Evolutionary conservation across 1,284 basidiomycete species (phyloP).

Genomic region (Cystobasidiaceae sp.): DNA sequence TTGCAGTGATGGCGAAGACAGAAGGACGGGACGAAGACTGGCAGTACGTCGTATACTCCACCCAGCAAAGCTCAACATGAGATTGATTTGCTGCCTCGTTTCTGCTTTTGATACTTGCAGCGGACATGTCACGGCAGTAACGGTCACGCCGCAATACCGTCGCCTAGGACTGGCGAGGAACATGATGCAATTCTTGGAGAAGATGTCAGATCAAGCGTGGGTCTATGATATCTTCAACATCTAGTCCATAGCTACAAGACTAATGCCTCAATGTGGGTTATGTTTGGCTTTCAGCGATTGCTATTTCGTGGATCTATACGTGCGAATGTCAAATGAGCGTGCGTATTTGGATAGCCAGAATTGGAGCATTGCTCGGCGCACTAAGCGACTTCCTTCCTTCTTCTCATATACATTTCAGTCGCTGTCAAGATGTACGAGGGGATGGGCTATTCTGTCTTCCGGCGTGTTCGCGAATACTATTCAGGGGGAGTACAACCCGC

Average conservation of each 20-base stretch:
- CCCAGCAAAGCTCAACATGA: too few species aligned
- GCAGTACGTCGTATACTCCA: conserved; percentile 57
- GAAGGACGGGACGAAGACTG: conserved; percentile 67
- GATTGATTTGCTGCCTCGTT: background rate
- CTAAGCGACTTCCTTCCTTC: background rate
- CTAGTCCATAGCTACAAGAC: background rate
- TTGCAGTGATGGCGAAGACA: conserved; percentile 73
- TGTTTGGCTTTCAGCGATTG: conserved; percentile 56
- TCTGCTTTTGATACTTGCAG: too few species aligned
- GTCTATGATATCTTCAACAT: conserved; percentile 28
- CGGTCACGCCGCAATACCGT: conserved; percentile 85
- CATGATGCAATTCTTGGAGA: conserved; percentile 75
- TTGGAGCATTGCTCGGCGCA: background rate
- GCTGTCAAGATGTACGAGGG: conserved; percentile 80
- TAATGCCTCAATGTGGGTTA: background rate
- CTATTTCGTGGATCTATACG: conserved; percentile 86
- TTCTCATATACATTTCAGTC: conserved; percentile 46
- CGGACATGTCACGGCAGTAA: conserved; percentile 83
- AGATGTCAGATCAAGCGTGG: conserved; percentile 60
- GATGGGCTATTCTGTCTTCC: conserved; percentile 78
- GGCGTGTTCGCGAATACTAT: conserved; percentile 80
- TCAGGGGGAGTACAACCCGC: conserved; percentile 66
- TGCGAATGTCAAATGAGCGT: conserved; percentile 65
- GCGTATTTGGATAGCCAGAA: background rate
- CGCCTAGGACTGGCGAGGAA: conserved; percentile 71